Conservation (phyloP, 441 rosid species). For the Bruguiera hainesii region DNA sequence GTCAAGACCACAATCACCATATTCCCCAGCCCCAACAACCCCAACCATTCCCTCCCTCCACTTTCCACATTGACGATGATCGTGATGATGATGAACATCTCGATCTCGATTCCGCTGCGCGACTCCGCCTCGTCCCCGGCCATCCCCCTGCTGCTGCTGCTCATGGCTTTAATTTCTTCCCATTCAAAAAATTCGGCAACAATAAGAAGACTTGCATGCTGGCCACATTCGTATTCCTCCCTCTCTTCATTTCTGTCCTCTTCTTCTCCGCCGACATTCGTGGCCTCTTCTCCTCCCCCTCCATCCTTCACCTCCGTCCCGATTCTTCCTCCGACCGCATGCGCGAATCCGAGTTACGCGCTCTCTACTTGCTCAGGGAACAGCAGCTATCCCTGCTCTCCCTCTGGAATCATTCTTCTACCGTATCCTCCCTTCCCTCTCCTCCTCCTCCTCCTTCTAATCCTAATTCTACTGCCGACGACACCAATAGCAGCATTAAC, state of each 20-base stretch:
- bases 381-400: constrained; percentile 53
- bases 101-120: constrained; percentile 7
- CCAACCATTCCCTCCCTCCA: neutral
- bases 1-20: neutral
- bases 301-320: neutral
- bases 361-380: constrained; percentile 53
- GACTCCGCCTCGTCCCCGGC: constrained; percentile 24
- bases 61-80: constrained; percentile 41
- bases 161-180: constrained; percentile 11
- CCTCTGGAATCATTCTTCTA: constrained; percentile 38
- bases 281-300: constrained; percentile 34
- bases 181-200: constrained; percentile 29
- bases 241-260: constrained; percentile 42
- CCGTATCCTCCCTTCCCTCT: too few relatives aligned
- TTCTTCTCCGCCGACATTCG: constrained; percentile 47
- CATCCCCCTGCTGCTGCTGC: neutral
- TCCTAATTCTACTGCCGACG: neutral
- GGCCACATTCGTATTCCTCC: constrained; percentile 29
- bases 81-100: constrained; percentile 28
- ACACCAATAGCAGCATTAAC: neutral
- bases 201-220: constrained; percentile 24
- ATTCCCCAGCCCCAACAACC: neutral
- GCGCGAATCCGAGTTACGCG: constrained; percentile 65
- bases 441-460: neutral
- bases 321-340: constrained; percentile 37